Evolutionary conservation across 129 eudicot species (phyloP), one percentile per base, ranked within the genome.

Genomic region (Kitagawia praeruptora): DNA sequence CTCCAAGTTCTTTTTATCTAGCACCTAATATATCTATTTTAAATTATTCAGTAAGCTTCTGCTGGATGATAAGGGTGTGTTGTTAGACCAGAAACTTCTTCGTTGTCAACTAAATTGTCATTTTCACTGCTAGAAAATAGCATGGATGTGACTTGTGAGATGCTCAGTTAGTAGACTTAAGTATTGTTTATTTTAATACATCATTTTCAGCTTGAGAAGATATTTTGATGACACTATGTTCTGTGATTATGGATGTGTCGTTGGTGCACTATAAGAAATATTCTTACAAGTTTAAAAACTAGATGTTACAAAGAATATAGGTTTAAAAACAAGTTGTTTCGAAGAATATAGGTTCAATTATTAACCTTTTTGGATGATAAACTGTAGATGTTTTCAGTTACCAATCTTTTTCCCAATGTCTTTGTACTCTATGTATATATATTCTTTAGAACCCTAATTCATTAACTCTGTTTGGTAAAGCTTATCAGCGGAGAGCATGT

Each of bases 401-500:
- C 31, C 67, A 28, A 70, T 21, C 23, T 16, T 38, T 19, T 72
- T 72, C 28, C 16, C 76, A 73, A 9, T 18, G 38, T 25, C 10
- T 4, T 73, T 41, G 31, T 73, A 73, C 46, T 23, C 2, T 73
- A 41, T 40, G 6, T 8, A 23, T 11, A 45, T 23, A 5, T 11
- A 46, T 27, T 49, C n/a, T 74, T 27, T 27, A 11, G 8, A 18
- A 44, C 27, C 14, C 11, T 74, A 46, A 46, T 27, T 0, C n/a
- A 61, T 74, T 81, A 49, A 82, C 71, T 75, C 44, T 69, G 72
- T 76, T 49, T 81, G 31, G 47, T 70, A 38, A 70, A 70, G 75
- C 75, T 70, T 0, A 70, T 96, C 73, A 79, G 93, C 73, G 99
- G 99, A 80, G 99, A 96, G 85, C 99, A 96, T 87, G 93, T 96